Conservation (phyloP, 2,329 filamentous ascomycete genomes). For the Verticillium nonalfalfae region DNA sequence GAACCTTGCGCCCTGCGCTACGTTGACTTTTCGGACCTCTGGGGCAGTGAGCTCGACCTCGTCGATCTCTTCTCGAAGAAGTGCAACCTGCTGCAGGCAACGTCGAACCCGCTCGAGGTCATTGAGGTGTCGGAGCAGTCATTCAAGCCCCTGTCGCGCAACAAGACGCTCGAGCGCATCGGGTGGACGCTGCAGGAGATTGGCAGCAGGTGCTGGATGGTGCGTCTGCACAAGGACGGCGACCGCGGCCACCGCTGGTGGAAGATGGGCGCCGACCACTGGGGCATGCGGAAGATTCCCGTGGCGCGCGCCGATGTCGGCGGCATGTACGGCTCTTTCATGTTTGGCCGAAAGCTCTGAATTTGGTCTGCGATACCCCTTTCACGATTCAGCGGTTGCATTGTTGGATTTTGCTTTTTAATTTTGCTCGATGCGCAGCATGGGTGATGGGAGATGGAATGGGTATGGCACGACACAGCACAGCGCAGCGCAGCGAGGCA, state of each 20-base stretch:
- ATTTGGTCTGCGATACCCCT: not conserved
- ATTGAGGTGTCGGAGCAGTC: slow-evolving; percentile 68
- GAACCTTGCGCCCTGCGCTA: slow-evolving; percentile 61
- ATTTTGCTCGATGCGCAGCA: not conserved
- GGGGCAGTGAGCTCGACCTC: slow-evolving; percentile 53
- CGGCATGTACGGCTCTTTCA: slow-evolving; percentile 77
- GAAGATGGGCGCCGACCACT: slow-evolving; percentile 81
- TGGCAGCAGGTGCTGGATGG: slow-evolving; percentile 60
- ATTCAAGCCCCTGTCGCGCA: slow-evolving; percentile 57
- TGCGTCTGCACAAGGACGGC: slow-evolving; percentile 43
- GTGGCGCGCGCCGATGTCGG: slow-evolving; percentile 87
- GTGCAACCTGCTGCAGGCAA: slow-evolving; percentile 49
- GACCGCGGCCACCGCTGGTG: slow-evolving; percentile 59
- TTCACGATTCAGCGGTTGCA: not conserved
- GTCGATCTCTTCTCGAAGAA: slow-evolving; percentile 41
- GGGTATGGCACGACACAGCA: not conserved
- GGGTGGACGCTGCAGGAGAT: slow-evolving; percentile 71
- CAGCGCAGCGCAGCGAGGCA: not conserved
- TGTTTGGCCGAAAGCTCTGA: slow-evolving; percentile 55
- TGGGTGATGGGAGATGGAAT: not conserved
- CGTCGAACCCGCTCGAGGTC: slow-evolving; percentile 65
- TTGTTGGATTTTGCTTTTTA: not conserved
- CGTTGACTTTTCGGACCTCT: slow-evolving; percentile 69
- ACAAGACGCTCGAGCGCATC: slow-evolving; percentile 50
- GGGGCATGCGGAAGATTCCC: slow-evolving; percentile 89